Evolutionary conservation across 108 stramenopile genomes (phyloP), one percentile per base, ranked within the genome.

Genomic region (Pseudonitzschia pungens): DNA sequence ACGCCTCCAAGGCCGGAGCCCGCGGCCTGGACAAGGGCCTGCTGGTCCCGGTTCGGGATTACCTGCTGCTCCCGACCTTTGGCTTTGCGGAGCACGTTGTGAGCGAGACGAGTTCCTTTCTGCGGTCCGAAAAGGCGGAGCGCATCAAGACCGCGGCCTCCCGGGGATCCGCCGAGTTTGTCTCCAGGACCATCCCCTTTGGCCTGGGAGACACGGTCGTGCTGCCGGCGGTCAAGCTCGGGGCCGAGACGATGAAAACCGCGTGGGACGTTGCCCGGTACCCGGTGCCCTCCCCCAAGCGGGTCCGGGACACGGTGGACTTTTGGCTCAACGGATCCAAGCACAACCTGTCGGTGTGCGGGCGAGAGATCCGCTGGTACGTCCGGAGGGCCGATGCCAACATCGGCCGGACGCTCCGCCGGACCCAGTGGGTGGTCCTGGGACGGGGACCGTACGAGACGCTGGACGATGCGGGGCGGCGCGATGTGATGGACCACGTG

Each of bases 381-480:
- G 56, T 79, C 8, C 83, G 81, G 59, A 80, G 81, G 33, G 81
- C 86, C 9, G 89, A 90, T 67, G 84, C 81, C 53, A 83, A 75
- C 56, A 77, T 90, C 43, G 83, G 80, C 1, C 80, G 89, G 16
- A 78, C 86, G 1, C 27, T 90, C 11, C 78, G 75, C 28, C 84
- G 85, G 62, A 86, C 89, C 21, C 85, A 83, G 73, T 90, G 89
- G 89, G 75, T 76, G 56, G 84, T 90, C 10, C 54, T 90, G 14
- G 86, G 86, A 29, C 71, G 57, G 22, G 89, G 89, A 27, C 89
- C 85, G 9, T 90, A 90, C 65, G 78, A 82, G 8, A 80, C 85
- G 7, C 69, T 89, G 15, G 82, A 85, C 48, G 67, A 70, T 48
- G 22, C 73, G 70, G 75, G 70, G 68, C 84, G 84, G 63, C 29